phyloP scores from a whole-genome alignment of 148 eudicot genomes.

The Rhododendron vialii region DNA sequence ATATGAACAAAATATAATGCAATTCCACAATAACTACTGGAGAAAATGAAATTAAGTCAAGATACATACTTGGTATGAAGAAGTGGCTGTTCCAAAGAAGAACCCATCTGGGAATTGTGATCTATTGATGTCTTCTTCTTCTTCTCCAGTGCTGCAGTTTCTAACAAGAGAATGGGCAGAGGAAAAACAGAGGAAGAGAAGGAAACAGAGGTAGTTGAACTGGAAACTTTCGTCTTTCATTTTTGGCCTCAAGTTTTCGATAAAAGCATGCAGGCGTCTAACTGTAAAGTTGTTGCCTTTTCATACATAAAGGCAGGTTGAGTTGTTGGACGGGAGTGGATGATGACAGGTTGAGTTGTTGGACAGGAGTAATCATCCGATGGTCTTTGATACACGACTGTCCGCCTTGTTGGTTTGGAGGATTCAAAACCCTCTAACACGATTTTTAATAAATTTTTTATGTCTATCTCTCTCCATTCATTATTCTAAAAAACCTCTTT shows the following conservation, averaged over 20 bases:
- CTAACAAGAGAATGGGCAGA: background rate
- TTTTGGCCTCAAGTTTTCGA: background rate
- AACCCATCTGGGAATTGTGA: conserved; percentile 59
- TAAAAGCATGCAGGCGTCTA: background rate
- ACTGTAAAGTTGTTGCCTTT: background rate
- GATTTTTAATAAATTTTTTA: no score
- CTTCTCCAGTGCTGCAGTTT: conserved; percentile 6
- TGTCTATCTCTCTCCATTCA: no score
- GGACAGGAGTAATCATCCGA: background rate
- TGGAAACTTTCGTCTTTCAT: background rate
- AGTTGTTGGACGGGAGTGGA: background rate
- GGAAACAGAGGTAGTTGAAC: background rate
- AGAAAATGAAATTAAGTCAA: background rate
- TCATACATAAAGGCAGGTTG: background rate
- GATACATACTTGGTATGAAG: conserved; percentile 54
- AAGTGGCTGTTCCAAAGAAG: conserved; percentile 65
- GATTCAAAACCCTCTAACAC: no score
- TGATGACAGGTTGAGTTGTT: background rate
- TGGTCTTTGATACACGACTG: background rate
- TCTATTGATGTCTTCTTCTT: conserved; percentile 26
- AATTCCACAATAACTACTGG: background rate
- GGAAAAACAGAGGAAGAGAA: background rate
- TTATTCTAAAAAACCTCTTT: no score
- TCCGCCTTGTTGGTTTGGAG: no score
- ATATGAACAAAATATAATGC: background rate